Evolutionary conservation across 2,329 filamentous ascomycete species (phyloP), one percentile per base, ranked within the genome.

Genomic region (Trichoderma asperellum): DNA sequence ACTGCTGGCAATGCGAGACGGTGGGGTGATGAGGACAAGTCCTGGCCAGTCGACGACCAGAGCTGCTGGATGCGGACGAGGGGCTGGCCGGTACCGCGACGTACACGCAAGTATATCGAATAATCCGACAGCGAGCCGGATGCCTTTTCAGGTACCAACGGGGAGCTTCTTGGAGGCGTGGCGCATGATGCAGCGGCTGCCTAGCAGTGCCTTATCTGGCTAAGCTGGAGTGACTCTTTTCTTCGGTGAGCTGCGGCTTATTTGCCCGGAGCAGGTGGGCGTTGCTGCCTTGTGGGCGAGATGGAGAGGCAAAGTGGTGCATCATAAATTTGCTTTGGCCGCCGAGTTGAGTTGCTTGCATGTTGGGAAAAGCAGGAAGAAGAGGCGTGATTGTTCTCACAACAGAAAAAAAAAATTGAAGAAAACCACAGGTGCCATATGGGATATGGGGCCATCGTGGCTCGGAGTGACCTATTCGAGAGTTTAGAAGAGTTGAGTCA

Each of bases 1-100:
- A 68, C 65, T 52, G 47, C 21, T 16, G 56, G n/a, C 40, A 43
- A 52, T 60, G 65, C 56, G n/a, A 47, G 56, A 60, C n/a, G 34
- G 65, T 40, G 65, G 65, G 56, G 65, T 59, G 63, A 24, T 6
- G 55, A 32, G 32, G 34, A 8, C 56, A 60, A 53, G 16, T 6
- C 5, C 8, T 49, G 37, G 63, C 63, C 53, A 66, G 27, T 66
- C 2, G 63, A 34, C 32, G 37, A 4, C 16, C 53, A 24, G 27
- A 16, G 12, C 14, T 12, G 53, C 29, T 21, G 52, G 35, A 32
- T 4, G 14, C 34, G 10, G 53, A 35, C 37, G 52, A 58, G 63
- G 53, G 62, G 63, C 4, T n/a, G 35, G 16, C 4, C 35, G 49
- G 63, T 66, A 58, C 37, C 37, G n/a, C 18, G 5, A 10, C 10